Conservation (phyloP, 83 land plant genomes). For the Picea abies region DNA sequence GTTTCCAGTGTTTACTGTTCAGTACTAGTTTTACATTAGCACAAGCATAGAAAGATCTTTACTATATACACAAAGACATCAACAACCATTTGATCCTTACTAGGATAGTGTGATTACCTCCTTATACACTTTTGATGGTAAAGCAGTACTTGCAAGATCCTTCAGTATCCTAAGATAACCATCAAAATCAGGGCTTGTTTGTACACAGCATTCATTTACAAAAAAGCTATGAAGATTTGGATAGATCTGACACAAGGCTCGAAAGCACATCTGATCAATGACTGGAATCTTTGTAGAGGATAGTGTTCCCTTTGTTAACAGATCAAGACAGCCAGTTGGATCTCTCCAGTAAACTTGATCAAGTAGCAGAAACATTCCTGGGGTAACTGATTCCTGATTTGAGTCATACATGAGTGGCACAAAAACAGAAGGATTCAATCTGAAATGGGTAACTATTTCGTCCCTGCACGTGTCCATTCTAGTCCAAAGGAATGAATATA, state of each 20-base stretch:
- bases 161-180: constrained; percentile 54
- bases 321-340: constrained; percentile 55
- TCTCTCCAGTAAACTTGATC: constrained; percentile 76
- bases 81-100: not conserved
- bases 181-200: constrained; percentile 45
- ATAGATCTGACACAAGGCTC: constrained; percentile 43
- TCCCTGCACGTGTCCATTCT: constrained; percentile 28
- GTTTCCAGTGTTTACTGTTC: not conserved
- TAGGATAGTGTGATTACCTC: constrained; percentile 34
- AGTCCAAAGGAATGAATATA: constrained; percentile 63
- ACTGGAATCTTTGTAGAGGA: not conserved
- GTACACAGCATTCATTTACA: constrained; percentile 61
- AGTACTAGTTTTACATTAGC: not conserved
- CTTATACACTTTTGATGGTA: constrained; percentile 59
- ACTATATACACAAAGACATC: not conserved
- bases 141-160: constrained; percentile 39
- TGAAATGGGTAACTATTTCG: constrained; percentile 30
- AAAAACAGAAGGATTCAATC: constrained; percentile 59
- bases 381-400: constrained; percentile 32
- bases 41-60: not conserved
- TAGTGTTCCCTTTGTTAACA: constrained; percentile 19
- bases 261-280: not conserved
- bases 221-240: constrained; percentile 77
- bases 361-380: constrained; percentile 53
- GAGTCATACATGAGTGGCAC: constrained; percentile 39